Evolutionary conservation across 352 stramenopile species (phyloP).

Genomic region (Phytophthora multivora): DNA sequence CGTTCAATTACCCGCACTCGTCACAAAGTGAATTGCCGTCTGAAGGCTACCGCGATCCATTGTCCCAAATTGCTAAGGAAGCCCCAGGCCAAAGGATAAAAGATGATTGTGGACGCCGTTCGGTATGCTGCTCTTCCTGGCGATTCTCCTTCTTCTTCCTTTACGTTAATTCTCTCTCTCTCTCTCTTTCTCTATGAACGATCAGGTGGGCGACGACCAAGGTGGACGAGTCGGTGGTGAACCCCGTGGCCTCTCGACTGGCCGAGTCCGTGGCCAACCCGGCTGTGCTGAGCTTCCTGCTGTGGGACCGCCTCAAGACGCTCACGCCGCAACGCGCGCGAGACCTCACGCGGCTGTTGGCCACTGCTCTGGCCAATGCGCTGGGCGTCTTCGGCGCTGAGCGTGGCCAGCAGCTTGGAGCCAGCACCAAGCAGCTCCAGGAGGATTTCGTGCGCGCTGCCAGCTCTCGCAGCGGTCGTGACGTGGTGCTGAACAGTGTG

Average conservation of each 20-base stretch:
- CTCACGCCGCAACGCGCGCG: slow-evolving; percentile 74
- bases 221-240: slow-evolving; percentile 65
- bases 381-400: slow-evolving; percentile 60
- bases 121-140: slow-evolving; percentile 22
- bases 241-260: slow-evolving; percentile 54
- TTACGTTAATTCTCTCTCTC: background rate
- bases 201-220: slow-evolving; percentile 55
- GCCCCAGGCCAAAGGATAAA: slow-evolving; percentile 18
- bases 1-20: background rate
- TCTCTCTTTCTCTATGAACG: background rate
- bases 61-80: background rate
- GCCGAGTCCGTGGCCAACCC: slow-evolving; percentile 78
- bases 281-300: slow-evolving; percentile 71
- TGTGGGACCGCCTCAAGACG: slow-evolving; percentile 78
- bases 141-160: background rate
- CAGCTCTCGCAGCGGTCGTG: slow-evolving; percentile 55
- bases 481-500: slow-evolving; percentile 68
- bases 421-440: slow-evolving; percentile 49
- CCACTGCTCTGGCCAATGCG: slow-evolving; percentile 59
- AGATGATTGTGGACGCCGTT: slow-evolving; percentile 54
- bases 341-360: slow-evolving; percentile 68
- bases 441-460: slow-evolving; percentile 56
- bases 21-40: slow-evolving; percentile 19
- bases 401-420: slow-evolving; percentile 41
- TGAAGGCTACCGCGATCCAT: background rate